Percentiles rank a stretch among this genome's conserved stretches.
Evolutionary conservation across 805 yeast genomes (phyloP).

Genomic region (Clavispora fructus): DNA sequence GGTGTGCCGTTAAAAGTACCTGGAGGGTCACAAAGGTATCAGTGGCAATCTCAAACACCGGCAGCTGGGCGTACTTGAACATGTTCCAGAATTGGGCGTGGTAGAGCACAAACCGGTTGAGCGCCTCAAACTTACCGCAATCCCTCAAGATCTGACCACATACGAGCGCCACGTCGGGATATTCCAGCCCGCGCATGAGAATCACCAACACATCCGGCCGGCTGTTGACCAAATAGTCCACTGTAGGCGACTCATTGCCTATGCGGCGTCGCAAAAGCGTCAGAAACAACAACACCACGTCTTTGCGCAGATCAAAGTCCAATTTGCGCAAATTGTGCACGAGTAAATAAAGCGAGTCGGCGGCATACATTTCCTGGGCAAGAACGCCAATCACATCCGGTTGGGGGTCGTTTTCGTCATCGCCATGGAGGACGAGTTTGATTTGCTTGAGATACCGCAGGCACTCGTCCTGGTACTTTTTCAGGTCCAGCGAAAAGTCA

Average conservation of each 20-base stretch:
- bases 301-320: slow-evolving; percentile 88
- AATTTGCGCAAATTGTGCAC: slow-evolving; percentile 56
- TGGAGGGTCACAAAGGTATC: slow-evolving; percentile 78
- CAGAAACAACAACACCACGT: slow-evolving; percentile 66
- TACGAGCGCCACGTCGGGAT: slow-evolving; percentile 64
- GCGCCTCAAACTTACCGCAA: slow-evolving; percentile 71
- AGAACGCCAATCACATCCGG: slow-evolving; percentile 72
- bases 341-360: slow-evolving; percentile 63
- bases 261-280: slow-evolving; percentile 74
- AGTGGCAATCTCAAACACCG: slow-evolving; percentile 84
- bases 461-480: slow-evolving; percentile 68
- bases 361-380: slow-evolving; percentile 71
- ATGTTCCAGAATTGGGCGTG: slow-evolving; percentile 73
- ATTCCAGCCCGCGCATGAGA: slow-evolving; percentile 69
- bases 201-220: slow-evolving; percentile 60
- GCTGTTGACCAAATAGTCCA: slow-evolving; percentile 63
- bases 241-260: slow-evolving; percentile 77
- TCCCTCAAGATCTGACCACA: slow-evolving; percentile 80
- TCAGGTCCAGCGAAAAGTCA: slow-evolving; percentile 38
- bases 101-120: slow-evolving; percentile 55
- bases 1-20: slow-evolving; percentile 66
- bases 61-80: slow-evolving; percentile 69
- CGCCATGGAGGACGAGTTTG: slow-evolving; percentile 63
- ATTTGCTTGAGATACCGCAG: slow-evolving; percentile 59
- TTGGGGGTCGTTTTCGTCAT: slow-evolving; percentile 56